phyloP scores from a whole-genome alignment of 345 rosid genomes.

The Eutrema heterophyllum region DNA sequence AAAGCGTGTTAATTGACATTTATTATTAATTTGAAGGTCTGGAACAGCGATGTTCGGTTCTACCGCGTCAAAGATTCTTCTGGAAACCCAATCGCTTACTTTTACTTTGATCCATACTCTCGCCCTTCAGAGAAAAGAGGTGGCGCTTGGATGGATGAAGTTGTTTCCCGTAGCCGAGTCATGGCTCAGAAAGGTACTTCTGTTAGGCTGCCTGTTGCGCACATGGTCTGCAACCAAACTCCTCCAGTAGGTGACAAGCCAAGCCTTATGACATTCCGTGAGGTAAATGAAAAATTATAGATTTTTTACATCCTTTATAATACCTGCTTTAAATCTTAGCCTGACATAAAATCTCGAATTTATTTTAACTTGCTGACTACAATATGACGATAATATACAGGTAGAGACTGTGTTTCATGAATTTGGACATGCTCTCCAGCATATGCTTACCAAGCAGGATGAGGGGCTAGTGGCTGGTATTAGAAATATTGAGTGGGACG shows the following conservation, averaged over 20 bases:
- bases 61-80: slow-evolving; percentile 72
- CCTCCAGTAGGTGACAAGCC: slow-evolving; percentile 93
- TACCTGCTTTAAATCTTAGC: neutral
- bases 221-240: slow-evolving; percentile 95
- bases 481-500: slow-evolving; percentile 92
- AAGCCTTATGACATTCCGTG: slow-evolving; percentile 92
- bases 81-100: slow-evolving; percentile 74
- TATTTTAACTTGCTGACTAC: neutral
- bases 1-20: slow-evolving; percentile 7
- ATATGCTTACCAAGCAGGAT: slow-evolving; percentile 86
- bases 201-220: slow-evolving; percentile 53
- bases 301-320: neutral
- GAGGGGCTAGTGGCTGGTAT: slow-evolving; percentile 92
- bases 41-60: slow-evolving; percentile 80
- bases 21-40: slow-evolving; percentile 54
- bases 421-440: slow-evolving; percentile 97
- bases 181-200: slow-evolving; percentile 29
- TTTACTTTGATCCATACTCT: slow-evolving; percentile 91
- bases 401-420: slow-evolving; percentile 96
- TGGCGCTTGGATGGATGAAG: slow-evolving; percentile 97
- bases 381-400: slow-evolving; percentile 34
- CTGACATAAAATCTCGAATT: neutral
- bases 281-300: slow-evolving; percentile 39
- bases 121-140: slow-evolving; percentile 88
- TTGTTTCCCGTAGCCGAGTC: slow-evolving; percentile 71